A percentile compares a stretch with the other conserved stretches of the same genome.
phyloP scores from a whole-genome alignment of 176 grass and related monocot species.

The Guadua angustifolia region DNA sequence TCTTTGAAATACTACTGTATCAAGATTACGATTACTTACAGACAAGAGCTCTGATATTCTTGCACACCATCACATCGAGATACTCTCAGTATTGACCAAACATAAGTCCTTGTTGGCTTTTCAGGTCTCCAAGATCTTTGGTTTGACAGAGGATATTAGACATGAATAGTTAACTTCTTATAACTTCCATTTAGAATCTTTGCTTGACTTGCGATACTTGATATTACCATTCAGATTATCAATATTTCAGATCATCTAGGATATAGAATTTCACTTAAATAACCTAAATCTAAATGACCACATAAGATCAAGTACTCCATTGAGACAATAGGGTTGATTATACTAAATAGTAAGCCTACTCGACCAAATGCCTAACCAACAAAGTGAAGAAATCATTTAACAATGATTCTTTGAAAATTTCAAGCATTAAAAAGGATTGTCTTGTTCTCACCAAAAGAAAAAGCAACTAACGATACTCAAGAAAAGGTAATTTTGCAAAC shows the following conservation, averaged over 20 bases:
- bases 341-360: constrained; percentile 7
- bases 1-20: neutral
- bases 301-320: constrained; percentile 22
- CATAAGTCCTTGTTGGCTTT: neutral
- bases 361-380: neutral
- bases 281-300: neutral
- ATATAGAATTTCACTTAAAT: neutral
- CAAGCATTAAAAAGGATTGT: neutral
- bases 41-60: neutral
- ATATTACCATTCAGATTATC: neutral
- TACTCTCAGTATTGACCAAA: constrained; percentile 3
- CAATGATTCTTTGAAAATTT: constrained; percentile 22
- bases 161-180: neutral
- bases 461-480: constrained; percentile 1
- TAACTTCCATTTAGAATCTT: neutral
- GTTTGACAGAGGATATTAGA: neutral
- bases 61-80: neutral
- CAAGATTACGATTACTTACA: neutral
- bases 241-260: neutral
- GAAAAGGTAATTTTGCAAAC: neutral
- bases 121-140: neutral
- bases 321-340: neutral
- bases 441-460: neutral
- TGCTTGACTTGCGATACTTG: neutral
- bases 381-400: neutral